Conservation (phyloP, 78 protist species). For the Isochrysis galbana region DNA sequence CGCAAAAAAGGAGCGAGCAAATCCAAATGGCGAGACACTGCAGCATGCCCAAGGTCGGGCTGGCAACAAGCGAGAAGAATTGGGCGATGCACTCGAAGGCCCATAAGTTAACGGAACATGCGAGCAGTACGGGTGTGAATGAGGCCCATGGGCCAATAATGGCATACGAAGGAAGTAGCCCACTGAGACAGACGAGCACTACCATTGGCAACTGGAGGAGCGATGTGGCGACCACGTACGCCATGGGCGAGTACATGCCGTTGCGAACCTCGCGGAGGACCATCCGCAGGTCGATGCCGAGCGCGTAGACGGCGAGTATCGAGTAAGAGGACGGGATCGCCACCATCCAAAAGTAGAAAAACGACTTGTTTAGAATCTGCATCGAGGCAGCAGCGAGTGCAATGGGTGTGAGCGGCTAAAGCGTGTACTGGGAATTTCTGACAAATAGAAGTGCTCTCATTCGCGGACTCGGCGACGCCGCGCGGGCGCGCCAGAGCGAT, state of each 20-base stretch:
- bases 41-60: background rate
- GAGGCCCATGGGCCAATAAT: background rate
- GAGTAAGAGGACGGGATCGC: background rate
- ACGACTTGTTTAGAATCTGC: background rate
- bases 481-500: too few species aligned
- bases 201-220: background rate
- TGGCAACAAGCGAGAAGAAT: background rate
- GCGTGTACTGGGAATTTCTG: too few species aligned
- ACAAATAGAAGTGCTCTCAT: too few species aligned
- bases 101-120: background rate
- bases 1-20: background rate
- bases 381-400: too few species aligned
- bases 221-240: background rate
- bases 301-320: background rate
- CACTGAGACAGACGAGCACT: background rate
- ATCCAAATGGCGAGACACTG: background rate
- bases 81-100: background rate
- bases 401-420: too few species aligned
- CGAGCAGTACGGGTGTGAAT: background rate
- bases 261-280: background rate
- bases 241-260: background rate
- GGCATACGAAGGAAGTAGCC: background rate
- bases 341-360: background rate
- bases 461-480: too few species aligned
- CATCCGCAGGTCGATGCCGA: background rate